phyloP scores from a whole-genome alignment of 441 rosid species.

The Francoa sonchifolia region DNA sequence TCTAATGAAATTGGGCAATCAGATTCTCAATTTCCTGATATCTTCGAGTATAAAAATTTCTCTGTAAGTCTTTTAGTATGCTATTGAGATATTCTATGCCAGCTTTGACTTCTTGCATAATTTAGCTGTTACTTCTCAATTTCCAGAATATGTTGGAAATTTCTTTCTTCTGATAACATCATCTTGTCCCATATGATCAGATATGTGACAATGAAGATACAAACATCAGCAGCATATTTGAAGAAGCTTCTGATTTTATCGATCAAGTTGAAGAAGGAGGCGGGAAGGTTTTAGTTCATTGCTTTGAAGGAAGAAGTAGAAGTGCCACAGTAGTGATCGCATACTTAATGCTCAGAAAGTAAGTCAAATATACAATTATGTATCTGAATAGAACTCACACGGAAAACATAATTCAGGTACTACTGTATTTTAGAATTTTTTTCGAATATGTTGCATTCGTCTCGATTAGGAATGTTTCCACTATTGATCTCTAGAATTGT shows the following conservation, averaged over 20 bases:
- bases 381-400: neutral
- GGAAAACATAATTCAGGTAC: too few species aligned
- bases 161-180: constrained; percentile 5
- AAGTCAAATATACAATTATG: constrained; percentile 20
- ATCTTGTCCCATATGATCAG: constrained; percentile 26
- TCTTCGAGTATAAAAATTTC: constrained; percentile 71
- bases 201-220: constrained; percentile 76
- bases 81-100: too few species aligned
- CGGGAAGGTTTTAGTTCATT: constrained; percentile 80
- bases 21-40: constrained; percentile 74
- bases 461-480: constrained; percentile 2
- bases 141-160: neutral
- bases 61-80: constrained; percentile 40
- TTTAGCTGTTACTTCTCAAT: neutral
- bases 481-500: too few species aligned
- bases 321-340: constrained; percentile 88
- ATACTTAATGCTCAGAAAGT: constrained; percentile 83
- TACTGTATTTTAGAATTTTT: too few species aligned
- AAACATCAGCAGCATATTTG: constrained; percentile 63
- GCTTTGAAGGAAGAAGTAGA: constrained; percentile 98
- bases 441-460: neutral
- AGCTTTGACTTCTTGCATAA: too few species aligned
- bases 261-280: constrained; percentile 70
- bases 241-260: constrained; percentile 71
- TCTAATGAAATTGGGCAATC: constrained; percentile 97